phyloP scores from a whole-genome alignment of 2,329 filamentous ascomycete genomes.

The Blastomyces parvus region DNA sequence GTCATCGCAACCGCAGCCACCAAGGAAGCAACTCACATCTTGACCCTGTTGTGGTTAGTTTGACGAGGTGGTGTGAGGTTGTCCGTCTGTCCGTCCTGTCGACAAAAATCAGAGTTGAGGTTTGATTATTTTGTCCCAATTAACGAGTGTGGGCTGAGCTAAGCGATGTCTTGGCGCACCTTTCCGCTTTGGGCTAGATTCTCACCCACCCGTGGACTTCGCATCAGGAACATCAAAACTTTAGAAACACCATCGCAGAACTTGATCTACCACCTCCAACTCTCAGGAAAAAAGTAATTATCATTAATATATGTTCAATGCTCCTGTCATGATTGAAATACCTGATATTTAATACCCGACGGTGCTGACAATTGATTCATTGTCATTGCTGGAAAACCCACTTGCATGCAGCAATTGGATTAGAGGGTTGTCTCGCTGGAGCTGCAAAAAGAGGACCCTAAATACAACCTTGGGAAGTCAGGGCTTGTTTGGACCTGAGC shows the following conservation, averaged over 20 bases:
- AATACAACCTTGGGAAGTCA: too few species aligned
- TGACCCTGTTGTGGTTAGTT: slow-evolving; percentile 41
- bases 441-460: too few species aligned
- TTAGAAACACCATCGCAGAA: too few species aligned
- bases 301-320: not conserved
- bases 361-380: not conserved
- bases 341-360: not conserved
- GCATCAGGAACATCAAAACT: not conserved
- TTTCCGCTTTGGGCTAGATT: slow-evolving; percentile 13
- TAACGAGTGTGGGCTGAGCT: slow-evolving; percentile 37
- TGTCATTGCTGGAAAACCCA: not conserved
- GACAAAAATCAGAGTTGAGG: slow-evolving; percentile 22
- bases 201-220: not conserved
- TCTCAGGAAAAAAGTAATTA: not conserved
- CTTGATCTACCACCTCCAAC: too few species aligned
- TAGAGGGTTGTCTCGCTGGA: too few species aligned
- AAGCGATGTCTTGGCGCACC: slow-evolving; percentile 28
- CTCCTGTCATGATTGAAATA: not conserved
- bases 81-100: slow-evolving; percentile 25
- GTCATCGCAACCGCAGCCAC: not conserved
- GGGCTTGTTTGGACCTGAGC: too few species aligned
- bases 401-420: too few species aligned
- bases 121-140: slow-evolving; percentile 32
- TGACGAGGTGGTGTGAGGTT: slow-evolving; percentile 32
- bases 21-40: slow-evolving; percentile 34